Conservation (phyloP, 768 basidiomycete species). For the Mycena vitilis region DNA sequence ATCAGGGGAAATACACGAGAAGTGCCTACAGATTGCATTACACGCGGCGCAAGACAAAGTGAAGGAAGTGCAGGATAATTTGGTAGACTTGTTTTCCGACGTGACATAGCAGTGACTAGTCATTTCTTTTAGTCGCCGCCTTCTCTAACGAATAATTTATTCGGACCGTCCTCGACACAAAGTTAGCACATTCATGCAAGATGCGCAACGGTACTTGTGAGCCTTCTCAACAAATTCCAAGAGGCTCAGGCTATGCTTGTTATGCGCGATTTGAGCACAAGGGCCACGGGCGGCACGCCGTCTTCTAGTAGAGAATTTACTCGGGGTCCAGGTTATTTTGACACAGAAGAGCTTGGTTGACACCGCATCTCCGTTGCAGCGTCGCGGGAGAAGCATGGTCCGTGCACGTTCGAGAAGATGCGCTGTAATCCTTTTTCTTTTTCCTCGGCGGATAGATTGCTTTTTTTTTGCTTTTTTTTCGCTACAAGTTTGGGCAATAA, state of each 20-base stretch:
- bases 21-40: conserved; percentile 58
- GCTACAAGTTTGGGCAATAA: too few relatives aligned
- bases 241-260: too few relatives aligned
- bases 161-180: too few relatives aligned
- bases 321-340: too few relatives aligned
- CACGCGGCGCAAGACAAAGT: conserved; percentile 55
- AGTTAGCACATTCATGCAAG: too few relatives aligned
- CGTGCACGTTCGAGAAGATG: background rate
- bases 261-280: too few relatives aligned
- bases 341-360: background rate
- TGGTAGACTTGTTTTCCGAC: conserved; percentile 61
- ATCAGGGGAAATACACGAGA: conserved; percentile 53
- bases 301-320: too few relatives aligned
- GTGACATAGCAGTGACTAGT: conserved; percentile 41
- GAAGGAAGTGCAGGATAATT: conserved; percentile 58
- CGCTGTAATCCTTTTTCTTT: background rate
- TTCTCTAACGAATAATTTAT: background rate
- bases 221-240: too few relatives aligned
- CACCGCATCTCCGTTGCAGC: background rate
- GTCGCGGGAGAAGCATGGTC: conserved; percentile 3
- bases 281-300: too few relatives aligned
- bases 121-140: background rate
- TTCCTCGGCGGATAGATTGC: background rate
- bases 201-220: too few relatives aligned
- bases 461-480: too few relatives aligned